A percentile compares a stretch with the other conserved stretches of the same genome.
Evolutionary conservation across 257 asterid species (phyloP).

Genomic region (Nicotiana attenuata): DNA sequence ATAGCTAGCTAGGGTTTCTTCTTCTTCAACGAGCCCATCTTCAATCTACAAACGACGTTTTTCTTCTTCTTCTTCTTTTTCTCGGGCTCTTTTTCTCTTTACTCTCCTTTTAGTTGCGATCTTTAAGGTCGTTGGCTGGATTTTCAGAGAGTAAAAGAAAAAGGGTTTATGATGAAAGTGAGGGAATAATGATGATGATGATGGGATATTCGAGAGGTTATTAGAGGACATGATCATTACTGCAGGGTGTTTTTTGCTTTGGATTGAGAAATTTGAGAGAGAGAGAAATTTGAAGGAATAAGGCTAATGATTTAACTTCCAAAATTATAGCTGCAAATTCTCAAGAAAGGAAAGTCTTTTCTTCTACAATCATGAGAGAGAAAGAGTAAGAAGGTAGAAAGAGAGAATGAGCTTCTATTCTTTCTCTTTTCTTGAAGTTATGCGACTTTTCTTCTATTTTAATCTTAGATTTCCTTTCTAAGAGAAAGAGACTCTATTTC

Average conservation of each 20-base stretch:
- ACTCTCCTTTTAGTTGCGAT: constrained; percentile 16
- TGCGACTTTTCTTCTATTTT: background rate
- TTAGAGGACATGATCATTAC: constrained; percentile 52
- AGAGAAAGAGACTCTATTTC: background rate
- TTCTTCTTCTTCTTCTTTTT: constrained; percentile 13
- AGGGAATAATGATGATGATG: constrained; percentile 56
- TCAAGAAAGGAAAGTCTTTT: background rate
- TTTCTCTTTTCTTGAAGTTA: constrained; percentile 6
- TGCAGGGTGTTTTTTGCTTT: constrained; percentile 12
- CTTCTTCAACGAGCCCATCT: constrained; percentile 25
- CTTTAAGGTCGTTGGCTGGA: constrained; percentile 16
- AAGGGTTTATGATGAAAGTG: constrained; percentile 50
- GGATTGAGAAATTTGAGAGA: background rate
- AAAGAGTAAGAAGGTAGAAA: background rate
- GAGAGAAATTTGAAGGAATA: background rate
- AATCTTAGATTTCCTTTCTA: background rate
- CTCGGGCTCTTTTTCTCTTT: constrained; percentile 21
- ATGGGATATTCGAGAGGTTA: constrained; percentile 31
- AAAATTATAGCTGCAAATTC: background rate
- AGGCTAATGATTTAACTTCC: background rate
- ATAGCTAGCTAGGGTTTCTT: constrained; percentile 47
- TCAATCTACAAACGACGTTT: constrained; percentile 2
- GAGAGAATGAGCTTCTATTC: background rate
- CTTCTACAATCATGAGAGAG: background rate
- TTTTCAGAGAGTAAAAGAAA: constrained; percentile 25